Base-by-base conservation (phyloP, 306 rosid genomes). In the Gleditsia sinensis region DNA sequence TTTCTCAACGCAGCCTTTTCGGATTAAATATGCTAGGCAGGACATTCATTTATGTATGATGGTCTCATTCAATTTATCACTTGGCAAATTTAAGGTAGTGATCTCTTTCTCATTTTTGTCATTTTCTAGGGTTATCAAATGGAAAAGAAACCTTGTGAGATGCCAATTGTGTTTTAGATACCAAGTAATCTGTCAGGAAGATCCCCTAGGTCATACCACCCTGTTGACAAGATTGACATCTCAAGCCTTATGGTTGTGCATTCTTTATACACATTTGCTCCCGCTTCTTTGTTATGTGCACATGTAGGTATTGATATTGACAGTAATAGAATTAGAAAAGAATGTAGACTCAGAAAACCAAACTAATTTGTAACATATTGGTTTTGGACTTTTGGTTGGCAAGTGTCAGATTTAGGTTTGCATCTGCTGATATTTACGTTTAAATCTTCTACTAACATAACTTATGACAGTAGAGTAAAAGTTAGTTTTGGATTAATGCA, bases 1-100 rank as follows among this genome's bases (percentile, higher is more conserved):
- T 85, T 91, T 94, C 88, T 90, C 96, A 33, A 90, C 97, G 23
- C 96, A 78, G 81, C 93, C 96, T 56, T 94, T 94, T 76, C 88
- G 88, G 80, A 87, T 94, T 83, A 92, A 90, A 76, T 94, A 94
- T 54, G 95, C 96, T 7, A 90, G 88, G 71, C 95, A 94, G 81
- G 99, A 94, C 55, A 75, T 90, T 78, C 84, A 87, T 74, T 87
- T 94, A 79, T 87, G 91, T 37, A 82, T 88, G 85, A 88, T 94
- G 99, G 71, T 90, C 74, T 82, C 94, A 3, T 94, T 94, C 85
- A 86, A 83, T 79, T 79, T 94, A 58, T 67, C 93, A 21, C 85
- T 83, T 60, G 80, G 63, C 49, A 75, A 51, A 75, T 69, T 75
- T 68, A 86, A 84, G 99, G 99, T 94, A 87, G 48, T 71, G 68